phyloP scores from a whole-genome alignment of 441 rosid species.

The Raphanus hybrid region DNA sequence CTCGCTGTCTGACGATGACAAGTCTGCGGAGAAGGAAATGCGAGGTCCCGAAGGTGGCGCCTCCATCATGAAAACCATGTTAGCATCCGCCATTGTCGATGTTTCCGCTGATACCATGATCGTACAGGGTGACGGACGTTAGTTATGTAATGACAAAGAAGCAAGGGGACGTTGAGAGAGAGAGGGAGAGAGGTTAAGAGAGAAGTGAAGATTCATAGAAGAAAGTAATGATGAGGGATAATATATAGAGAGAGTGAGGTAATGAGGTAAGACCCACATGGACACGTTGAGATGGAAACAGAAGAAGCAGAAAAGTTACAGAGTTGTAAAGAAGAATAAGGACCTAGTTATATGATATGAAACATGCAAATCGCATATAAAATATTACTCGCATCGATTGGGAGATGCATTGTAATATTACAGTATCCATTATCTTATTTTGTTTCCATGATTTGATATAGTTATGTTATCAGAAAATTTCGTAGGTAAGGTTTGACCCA shows the following conservation, averaged over 20 bases:
- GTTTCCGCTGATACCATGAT: slow-evolving; percentile 33
- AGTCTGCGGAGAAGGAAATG: slow-evolving; percentile 78
- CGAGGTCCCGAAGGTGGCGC: slow-evolving; percentile 63
- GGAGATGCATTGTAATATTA: not conserved
- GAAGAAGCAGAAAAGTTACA: slow-evolving; percentile 2
- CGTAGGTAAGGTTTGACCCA: slow-evolving; percentile 28
- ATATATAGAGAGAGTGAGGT: slow-evolving; percentile 39
- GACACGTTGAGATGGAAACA: slow-evolving; percentile 29
- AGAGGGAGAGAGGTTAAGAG: not conserved
- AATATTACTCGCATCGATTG: no score
- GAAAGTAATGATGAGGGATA: no score
- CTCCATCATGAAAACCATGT: slow-evolving; percentile 28
- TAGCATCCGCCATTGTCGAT: slow-evolving; percentile 25
- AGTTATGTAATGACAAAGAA: no score
- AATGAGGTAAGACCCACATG: slow-evolving; percentile 60
- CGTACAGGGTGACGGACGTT: not conserved
- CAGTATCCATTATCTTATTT: not conserved
- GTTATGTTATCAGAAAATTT: not conserved
- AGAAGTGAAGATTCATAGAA: no score
- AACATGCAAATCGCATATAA: no score
- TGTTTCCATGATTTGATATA: slow-evolving; percentile 1
- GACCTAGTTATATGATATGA: no score
- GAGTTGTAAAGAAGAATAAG: slow-evolving; percentile 11
- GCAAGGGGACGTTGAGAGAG: no score
- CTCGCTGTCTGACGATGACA: slow-evolving; percentile 43